Percentiles rank a stretch among this genome's conserved stretches.
phyloP scores from a whole-genome alignment of 352 stramenopile genomes.

The Phytophthora pistaciae region DNA sequence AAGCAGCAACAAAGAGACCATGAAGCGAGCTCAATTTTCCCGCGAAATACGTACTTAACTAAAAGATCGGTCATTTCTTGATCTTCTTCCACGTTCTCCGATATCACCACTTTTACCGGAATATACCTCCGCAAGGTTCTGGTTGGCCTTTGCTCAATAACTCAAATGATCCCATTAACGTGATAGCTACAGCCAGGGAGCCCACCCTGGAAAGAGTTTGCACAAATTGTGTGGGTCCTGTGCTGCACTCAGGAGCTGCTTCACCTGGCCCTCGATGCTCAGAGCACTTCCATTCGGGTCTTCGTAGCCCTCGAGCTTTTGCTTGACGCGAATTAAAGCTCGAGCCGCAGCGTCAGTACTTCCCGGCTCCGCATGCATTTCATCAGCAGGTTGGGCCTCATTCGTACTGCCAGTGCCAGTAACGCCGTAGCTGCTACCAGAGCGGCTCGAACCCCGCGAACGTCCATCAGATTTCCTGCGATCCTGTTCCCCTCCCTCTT shows the following conservation, averaged over 20 bases:
- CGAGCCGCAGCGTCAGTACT: conserved; percentile 91
- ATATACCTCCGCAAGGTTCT: no score
- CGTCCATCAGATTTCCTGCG: conserved; percentile 13
- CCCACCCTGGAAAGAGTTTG: conserved; percentile 96
- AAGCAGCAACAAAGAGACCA: not conserved
- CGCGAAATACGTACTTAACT: not conserved
- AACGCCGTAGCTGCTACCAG: conserved; percentile 22
- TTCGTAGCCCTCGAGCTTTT: conserved; percentile 99
- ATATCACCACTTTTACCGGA: no score
- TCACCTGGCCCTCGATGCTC: conserved; percentile 98
- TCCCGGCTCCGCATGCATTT: conserved; percentile 38
- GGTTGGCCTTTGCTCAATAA: not conserved
- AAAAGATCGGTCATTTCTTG: no score
- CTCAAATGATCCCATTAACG: not conserved
- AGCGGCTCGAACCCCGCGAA: conserved; percentile 28
- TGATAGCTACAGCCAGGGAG: conserved; percentile 91
- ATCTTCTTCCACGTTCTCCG: no score
- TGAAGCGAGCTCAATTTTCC: conserved; percentile 8
- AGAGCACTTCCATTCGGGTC: conserved; percentile 97
- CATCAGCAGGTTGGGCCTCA: conserved; percentile 20
- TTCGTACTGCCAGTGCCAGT: conserved; percentile 22
- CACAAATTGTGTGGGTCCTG: conserved; percentile 97
- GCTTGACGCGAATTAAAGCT: conserved; percentile 96
- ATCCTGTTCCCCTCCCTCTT: conserved; percentile 55
- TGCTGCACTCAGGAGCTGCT: conserved; percentile 97